phyloP scores from a whole-genome alignment of 768 basidiomycete species.

The Russula compacta region DNA sequence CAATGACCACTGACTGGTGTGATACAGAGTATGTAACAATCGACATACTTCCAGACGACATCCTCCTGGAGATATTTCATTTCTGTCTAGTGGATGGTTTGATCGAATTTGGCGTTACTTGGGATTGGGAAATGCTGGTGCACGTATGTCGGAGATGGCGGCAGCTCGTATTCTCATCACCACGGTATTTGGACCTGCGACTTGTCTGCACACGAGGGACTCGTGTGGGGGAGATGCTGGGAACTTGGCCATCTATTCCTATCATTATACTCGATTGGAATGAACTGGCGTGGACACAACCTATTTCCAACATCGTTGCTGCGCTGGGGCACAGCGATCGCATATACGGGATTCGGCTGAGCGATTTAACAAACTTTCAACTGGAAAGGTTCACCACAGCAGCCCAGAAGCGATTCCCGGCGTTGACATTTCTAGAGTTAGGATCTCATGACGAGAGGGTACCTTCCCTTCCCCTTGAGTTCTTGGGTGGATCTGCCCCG shows the following conservation, averaged over 20 bases:
- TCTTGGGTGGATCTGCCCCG: background rate
- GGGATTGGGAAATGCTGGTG: background rate
- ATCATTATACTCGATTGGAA: background rate
- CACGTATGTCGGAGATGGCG: background rate
- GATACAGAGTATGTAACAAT: background rate
- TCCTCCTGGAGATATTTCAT: background rate
- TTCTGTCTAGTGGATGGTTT: background rate
- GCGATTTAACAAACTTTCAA: no score
- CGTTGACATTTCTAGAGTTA: no score
- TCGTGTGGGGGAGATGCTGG: background rate
- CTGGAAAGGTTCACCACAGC: no score
- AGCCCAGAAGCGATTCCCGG: no score
- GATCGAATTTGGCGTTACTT: no score
- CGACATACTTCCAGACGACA: background rate
- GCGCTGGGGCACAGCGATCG: background rate
- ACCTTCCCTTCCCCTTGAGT: no score
- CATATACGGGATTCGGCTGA: background rate
- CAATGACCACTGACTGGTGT: background rate
- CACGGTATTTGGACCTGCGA: background rate
- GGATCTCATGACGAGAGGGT: no score
- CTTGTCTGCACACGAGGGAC: background rate
- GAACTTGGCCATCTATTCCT: background rate
- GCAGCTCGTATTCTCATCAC: background rate
- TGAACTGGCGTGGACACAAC: accelerated
- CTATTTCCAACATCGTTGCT: background rate